Evolutionary conservation across 2,329 filamentous ascomycete genomes (phyloP), one percentile per base, ranked within the genome.

Genomic region (Trichoderma brevicompactum): DNA sequence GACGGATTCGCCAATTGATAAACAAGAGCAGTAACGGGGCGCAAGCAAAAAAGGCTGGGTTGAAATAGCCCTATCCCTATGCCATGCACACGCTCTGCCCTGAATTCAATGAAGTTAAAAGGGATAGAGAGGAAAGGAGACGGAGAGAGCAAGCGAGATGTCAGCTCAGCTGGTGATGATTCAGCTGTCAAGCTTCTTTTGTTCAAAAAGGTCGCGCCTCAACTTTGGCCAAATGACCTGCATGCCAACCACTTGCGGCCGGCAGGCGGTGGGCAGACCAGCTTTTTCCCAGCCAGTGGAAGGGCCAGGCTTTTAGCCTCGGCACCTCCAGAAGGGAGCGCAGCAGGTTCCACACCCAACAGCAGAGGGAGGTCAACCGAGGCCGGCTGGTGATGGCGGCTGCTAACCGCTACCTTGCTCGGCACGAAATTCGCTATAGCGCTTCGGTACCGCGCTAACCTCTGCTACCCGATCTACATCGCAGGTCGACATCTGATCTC

Each of bases 361-460:
- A 50, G 46, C 43, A 54, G n/a, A 10, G 36, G 63, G 32, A 58
- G 59, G 60, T 61, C 65, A 56, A 46, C 62, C 69, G 68, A 70
- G 69, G 69, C 66, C 66, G 64, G 64, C 65, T 61, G 34, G 40
- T 36, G 65, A 65, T 66, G 64, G 54, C 28, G n/a, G 46, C 36
- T 63, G 56, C 53, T 67, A 67, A 40, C 23, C 59, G 56, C 43
- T 60, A 64, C 65, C 32, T 19, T 2, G 1, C n/a, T 6, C 0
- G 1, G 0, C n/a, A 13, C 32, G 2, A 12, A 2, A 7, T 3
- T 36, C 36, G n/a, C 4, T 53, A 15, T 32, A 17, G 5, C 3
- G 10, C 3, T 3, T 0, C 10, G 41, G 66, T 67, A 62, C 40
- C 50, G 15, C 34, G 32, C 43, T 58, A 67, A 61, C 63, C 63